phyloP scores from a whole-genome alignment of 306 rosid species.

The Vigna radiata region DNA sequence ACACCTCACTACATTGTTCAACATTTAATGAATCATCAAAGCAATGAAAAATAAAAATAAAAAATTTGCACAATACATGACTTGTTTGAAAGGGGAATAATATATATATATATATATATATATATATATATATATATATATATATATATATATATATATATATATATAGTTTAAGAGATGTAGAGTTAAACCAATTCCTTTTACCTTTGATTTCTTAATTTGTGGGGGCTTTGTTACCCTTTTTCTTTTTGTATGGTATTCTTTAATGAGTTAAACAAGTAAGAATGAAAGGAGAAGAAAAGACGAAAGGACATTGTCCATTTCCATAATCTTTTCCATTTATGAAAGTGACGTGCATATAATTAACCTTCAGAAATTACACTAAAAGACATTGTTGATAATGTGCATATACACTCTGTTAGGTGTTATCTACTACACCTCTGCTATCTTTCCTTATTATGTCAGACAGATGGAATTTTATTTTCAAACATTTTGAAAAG shows the following conservation, averaged over 20 bases:
- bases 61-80: too few species aligned
- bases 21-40: too few species aligned
- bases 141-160: too few species aligned
- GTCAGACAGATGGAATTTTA: slow-evolving; percentile 45
- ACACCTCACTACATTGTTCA: too few species aligned
- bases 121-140: too few species aligned
- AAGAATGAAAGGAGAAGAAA: slow-evolving; percentile 13
- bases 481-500: slow-evolving; percentile 33
- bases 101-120: too few species aligned
- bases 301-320: neutral
- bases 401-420: neutral
- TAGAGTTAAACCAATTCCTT: too few species aligned
- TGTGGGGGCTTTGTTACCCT: too few species aligned
- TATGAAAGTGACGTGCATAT: slow-evolving; percentile 44
- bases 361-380: slow-evolving; percentile 23
- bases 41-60: too few species aligned
- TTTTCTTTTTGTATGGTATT: neutral
- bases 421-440: slow-evolving; percentile 24
- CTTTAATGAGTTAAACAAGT: slow-evolving; percentile 22
- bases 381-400: slow-evolving; percentile 43
- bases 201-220: too few species aligned
- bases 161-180: too few species aligned
- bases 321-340: slow-evolving; percentile 5
- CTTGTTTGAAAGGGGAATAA: too few species aligned
- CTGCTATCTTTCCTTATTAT: neutral